These are phyloP conservation scores for Nemania abortiva DNA, from an alignment of 2,329 filamentous ascomycete species.

Conservation along the genomic window DNA sequence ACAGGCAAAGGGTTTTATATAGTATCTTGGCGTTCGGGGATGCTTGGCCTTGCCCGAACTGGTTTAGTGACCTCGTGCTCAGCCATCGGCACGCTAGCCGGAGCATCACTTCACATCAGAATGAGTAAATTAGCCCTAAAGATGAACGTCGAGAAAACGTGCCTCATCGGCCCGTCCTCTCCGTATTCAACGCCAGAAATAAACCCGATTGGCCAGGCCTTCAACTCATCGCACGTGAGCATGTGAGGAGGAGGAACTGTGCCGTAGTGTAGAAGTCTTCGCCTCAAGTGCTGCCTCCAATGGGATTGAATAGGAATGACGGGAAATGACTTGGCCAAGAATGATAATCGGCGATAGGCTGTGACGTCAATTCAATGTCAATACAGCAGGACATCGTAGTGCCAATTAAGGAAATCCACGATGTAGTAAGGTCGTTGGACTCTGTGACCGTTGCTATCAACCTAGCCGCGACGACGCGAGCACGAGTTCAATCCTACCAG, in stretches of 20 bases:
- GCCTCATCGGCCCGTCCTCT: slow-evolving; percentile 21
- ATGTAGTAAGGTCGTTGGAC: slow-evolving; percentile 7
- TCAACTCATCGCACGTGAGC: not conserved
- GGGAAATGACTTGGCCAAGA: not conserved
- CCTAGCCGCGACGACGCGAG: not conserved
- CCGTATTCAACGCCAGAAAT: slow-evolving; percentile 1
- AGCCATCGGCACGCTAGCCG: slow-evolving; percentile 25
- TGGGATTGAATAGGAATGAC: slow-evolving; percentile 18
- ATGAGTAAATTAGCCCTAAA: slow-evolving; percentile 14
- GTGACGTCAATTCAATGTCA: slow-evolving; percentile 3
- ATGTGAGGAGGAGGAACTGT: slow-evolving; percentile 15
- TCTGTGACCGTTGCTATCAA: slow-evolving; percentile 7
- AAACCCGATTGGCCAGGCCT: not conserved
- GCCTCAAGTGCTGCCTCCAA: slow-evolving; percentile 7
- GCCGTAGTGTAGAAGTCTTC: slow-evolving; percentile 10
- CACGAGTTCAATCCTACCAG: not conserved
- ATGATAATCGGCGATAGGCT: not conserved
- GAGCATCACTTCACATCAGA: slow-evolving; percentile 4
- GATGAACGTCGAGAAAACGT: slow-evolving; percentile 5
- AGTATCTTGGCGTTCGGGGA: not conserved
- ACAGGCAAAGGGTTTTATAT: slow-evolving; percentile 24
- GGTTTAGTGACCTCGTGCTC: slow-evolving; percentile 26
- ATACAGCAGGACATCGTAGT: slow-evolving; percentile 16
- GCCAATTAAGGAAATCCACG: slow-evolving; percentile 6
- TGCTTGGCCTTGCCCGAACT: slow-evolving; percentile 18